Evolutionary conservation across 2,329 filamentous ascomycete genomes (phyloP), one percentile per base, ranked within the genome.

Genomic region (Stemphylium beticola): DNA sequence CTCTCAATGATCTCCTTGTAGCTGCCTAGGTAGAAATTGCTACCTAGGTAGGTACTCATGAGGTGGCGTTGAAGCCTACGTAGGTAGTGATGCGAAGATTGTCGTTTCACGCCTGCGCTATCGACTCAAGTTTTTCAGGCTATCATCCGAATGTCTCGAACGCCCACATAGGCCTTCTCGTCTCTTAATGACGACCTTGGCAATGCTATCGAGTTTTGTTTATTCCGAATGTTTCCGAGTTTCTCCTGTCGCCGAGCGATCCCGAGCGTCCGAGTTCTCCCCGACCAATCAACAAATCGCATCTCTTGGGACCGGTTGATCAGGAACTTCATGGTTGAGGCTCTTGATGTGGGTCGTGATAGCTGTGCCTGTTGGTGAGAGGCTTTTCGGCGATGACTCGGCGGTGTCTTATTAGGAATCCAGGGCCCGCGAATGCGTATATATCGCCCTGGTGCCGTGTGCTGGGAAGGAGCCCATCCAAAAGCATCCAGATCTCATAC

Each of bases 321-420:
- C 20, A 38, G n/a, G 17, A 26, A 14, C 34, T n/a, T 22, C 17
- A 33, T 47, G 33, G 44, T n/a, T 36, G 42, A 45, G 32, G 36
- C 8, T 48, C 17, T 40, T 40, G 26, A 40, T 32, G 14, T 40
- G 37, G 29, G 45, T 33, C 12, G 22, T 18, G n/a, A 39, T n/a
- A 34, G 14, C 18, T 12, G 14, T 40, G 17, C 26, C 12, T 41
- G 12, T 44, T 34, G 4, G 44, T 12, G 8, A 33, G 32, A 47
- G n/a, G 42, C 8, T 49, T n/a, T 46, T 58, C 58, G 58, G 58
- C 18, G 58, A 60, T 58, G 43, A 22, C 48, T 60, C 58, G 58
- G 58, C 26, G 17, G 24, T 44, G 15, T 17, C 1, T 49, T 55
- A 40, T 52, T 50, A 48, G 34, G 33, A 41, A 39, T 24, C 17